Evolutionary conservation across 2,329 filamentous ascomycete genomes (phyloP), one percentile per base, ranked within the genome.

Genomic region (Clonostachys rhizophaga): DNA sequence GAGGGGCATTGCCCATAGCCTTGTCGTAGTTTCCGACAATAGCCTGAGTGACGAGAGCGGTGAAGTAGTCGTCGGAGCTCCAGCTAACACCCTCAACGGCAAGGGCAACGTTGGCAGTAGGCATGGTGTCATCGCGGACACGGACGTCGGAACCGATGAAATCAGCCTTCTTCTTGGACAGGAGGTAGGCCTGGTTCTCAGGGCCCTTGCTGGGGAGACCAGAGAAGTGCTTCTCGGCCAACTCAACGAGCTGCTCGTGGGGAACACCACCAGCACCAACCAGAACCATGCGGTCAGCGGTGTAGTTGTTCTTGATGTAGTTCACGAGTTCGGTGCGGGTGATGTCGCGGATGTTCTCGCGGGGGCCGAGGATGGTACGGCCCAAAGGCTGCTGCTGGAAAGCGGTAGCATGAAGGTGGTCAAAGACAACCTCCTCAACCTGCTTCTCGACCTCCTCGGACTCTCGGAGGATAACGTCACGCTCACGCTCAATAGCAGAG

Each of bases 221-320:
- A 62, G 85, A 77, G 71, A 99, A 97, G 82, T 97, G 82, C 82
- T 96, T 89, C 78, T 99, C 92, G 58, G 94, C 94, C 56, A 99
- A 85, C 66, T 92, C 86, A 62, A 99, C 94, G 52, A 99, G 86
- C 76, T 96, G 81, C 67, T 91, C 81, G 74, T 99, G 94, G 56
- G 92, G 90, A 55, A 99, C 79, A 61, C 94, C 94, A 71, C 94
- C 94, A 56, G 94, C 86, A 67, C 91, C 91, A 58, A 96, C 94
- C 43, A 99, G 87, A 55, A 99, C 92, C 92, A 99, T 99, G 71
- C 95, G 91, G 76, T 99, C 94, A 56, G 94, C 92, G 49, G 91
- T 96, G 82, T 99, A 99, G 84, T 99, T 99, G 76, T 83, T 94
- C 82, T 95, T 96, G 82, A 99, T 97, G 78, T 99, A 99, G 78